These are phyloP conservation scores for Smittium culicis DNA, from an alignment of 371 early-diverging fungal genomes.

Conservation along the genomic window DNA sequence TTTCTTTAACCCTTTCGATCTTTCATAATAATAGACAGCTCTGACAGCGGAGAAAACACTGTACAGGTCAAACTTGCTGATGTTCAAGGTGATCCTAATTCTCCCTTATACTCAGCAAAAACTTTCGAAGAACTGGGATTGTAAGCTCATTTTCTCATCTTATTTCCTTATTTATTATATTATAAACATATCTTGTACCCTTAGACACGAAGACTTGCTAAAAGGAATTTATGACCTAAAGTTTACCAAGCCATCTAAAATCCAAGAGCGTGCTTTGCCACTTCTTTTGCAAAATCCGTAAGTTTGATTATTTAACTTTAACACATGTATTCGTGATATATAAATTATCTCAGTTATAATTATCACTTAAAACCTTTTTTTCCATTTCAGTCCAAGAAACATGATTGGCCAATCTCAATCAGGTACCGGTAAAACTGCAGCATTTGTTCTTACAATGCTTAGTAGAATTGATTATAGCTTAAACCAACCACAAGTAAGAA, in stretches of 20 bases:
- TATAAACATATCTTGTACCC: no score
- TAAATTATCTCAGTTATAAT: no score
- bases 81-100: slow-evolving; percentile 58
- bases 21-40: not conserved
- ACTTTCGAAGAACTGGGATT: slow-evolving; percentile 63
- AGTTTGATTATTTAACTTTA: no score
- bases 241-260: no score
- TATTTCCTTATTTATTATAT: no score
- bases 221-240: no score
- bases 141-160: no score
- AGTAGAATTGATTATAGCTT: slow-evolving; percentile 44
- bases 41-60: slow-evolving; percentile 35
- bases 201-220: no score
- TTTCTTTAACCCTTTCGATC: not conserved
- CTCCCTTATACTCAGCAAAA: slow-evolving; percentile 61
- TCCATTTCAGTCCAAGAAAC: slow-evolving; percentile 35
- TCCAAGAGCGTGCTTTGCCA: no score
- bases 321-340: no score
- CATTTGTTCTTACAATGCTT: slow-evolving; percentile 84
- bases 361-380: no score
- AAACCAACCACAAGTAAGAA: slow-evolving; percentile 36
- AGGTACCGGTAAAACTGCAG: slow-evolving; percentile 96
- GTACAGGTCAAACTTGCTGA: slow-evolving; percentile 72
- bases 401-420: slow-evolving; percentile 82
- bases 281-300: no score